Percentiles rank a stretch among this genome's conserved stretches.
Conservation (phyloP, 2,329 filamentous ascomycete genomes). For the Westerdykella ornata region DNA sequence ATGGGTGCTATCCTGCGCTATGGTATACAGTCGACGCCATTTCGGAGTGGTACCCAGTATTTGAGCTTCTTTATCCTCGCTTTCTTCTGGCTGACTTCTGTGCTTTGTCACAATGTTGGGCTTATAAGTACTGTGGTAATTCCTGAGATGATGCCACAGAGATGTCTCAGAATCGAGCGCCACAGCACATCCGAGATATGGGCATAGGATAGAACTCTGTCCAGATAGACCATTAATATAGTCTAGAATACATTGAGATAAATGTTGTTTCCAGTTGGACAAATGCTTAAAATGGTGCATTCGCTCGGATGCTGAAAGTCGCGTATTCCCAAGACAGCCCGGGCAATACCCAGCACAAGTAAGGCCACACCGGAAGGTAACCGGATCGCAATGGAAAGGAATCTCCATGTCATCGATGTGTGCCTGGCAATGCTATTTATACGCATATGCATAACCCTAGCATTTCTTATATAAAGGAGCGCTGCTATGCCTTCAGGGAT, state of each 20-base stretch:
- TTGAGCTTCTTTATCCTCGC: background rate
- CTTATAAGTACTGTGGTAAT: background rate
- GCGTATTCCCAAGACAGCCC: background rate
- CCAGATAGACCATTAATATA: background rate
- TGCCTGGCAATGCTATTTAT: background rate
- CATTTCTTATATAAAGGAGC: no score
- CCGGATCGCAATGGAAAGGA: background rate
- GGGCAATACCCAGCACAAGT: background rate
- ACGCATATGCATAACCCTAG: background rate
- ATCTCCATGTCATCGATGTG: background rate
- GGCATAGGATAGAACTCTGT: background rate
- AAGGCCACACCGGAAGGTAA: background rate
- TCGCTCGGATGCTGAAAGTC: background rate
- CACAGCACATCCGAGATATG: background rate
- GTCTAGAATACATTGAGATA: background rate
- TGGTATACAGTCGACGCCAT: background rate
- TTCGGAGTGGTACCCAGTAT: background rate
- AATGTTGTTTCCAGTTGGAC: background rate
- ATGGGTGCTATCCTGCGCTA: background rate
- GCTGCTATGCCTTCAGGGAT: no score
- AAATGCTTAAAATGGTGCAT: background rate
- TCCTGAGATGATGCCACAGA: background rate
- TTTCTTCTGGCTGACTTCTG: background rate
- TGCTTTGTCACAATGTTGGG: background rate
- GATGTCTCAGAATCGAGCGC: background rate